phyloP scores from a whole-genome alignment of 78 protist species.

The slime mould (Dictyostelium discoideum) region DNA sequence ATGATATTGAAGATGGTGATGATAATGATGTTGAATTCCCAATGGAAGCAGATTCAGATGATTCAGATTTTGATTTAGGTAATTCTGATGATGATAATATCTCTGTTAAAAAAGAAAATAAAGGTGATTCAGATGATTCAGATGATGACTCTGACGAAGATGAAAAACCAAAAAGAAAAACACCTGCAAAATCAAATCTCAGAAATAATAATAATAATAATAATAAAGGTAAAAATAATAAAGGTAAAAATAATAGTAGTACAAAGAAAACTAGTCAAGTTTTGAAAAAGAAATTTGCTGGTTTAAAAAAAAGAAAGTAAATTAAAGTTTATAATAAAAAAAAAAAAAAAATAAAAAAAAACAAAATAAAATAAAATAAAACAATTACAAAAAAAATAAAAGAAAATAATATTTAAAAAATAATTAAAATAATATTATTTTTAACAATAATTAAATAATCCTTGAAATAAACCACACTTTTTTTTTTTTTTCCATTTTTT shows the following conservation, averaged over 20 bases:
- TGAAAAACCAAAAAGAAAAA: conserved; percentile 12
- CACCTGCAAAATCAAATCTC: background rate
- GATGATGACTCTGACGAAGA: background rate
- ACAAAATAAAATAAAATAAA: background rate
- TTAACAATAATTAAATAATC: background rate
- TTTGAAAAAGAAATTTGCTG: background rate
- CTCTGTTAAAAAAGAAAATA: background rate
- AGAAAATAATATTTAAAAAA: background rate
- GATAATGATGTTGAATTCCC: background rate
- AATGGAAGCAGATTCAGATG: conserved; percentile 16
- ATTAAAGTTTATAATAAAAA: background rate
- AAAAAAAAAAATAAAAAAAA: background rate
- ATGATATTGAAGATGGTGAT: background rate
- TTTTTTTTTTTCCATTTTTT: no score
- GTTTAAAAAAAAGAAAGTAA: conserved; percentile 9
- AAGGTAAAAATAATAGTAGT: background rate
- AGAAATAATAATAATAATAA: background rate
- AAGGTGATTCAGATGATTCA: background rate
- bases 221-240: background rate
- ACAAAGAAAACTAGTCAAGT: background rate
- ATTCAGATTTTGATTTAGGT: conserved; percentile 12
- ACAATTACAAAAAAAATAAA: background rate
- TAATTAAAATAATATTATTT: background rate
- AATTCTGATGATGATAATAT: background rate
- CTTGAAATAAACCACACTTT: background rate